Evolutionary conservation across 2,329 filamentous ascomycete species (phyloP), one percentile per base, ranked within the genome.

Genomic region (Paecilomyces sp.): DNA sequence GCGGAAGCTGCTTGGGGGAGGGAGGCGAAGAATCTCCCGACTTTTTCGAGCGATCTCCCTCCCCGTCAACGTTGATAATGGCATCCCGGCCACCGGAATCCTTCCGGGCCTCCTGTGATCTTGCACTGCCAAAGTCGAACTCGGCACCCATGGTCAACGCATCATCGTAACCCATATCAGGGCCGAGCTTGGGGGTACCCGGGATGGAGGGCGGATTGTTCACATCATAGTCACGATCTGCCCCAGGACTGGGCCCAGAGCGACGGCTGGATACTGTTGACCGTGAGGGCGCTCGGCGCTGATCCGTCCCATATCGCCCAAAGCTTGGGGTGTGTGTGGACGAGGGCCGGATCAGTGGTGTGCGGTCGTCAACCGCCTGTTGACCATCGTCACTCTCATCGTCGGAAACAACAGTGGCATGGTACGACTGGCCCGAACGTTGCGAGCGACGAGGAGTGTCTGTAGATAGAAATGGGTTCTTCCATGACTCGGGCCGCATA

Each of bases 131-230:
- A 56, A 79, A 80, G 31, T 76, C 74, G 58, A 77, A 79, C 12
- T 75, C 73, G 1, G 69, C 67, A 0, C 76, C 77, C 7, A 76
- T 76, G 31, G 79, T 71, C 63, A 80, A 72, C 3, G 77, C 79
- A 78, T 86, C 84, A 63, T 85, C 82, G 58, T 80, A 81, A 7
- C 76, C 77, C 65, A 81, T 76, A 3, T 82, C 79, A 2, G 80
- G 73, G 4, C 82, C 81, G 36, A 83, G 64, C 54, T 79, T 80
- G 0, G 85, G 85, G 56, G 84, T 85, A 2, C 78, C 78, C 1
- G 85, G 85, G 25, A 86, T 78, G 0, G 85, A 88, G 0, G 85
- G 85, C 11, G 85, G 85, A 62, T 88, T 87, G 70, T 88, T 88
- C 63, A 88, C 80, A 76, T 87, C 82, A 72, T 85, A 85, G 54